These are phyloP conservation scores for Diaporthe citrichinensis DNA, from an alignment of 2,329 filamentous ascomycete species.

Conservation along the genomic window DNA sequence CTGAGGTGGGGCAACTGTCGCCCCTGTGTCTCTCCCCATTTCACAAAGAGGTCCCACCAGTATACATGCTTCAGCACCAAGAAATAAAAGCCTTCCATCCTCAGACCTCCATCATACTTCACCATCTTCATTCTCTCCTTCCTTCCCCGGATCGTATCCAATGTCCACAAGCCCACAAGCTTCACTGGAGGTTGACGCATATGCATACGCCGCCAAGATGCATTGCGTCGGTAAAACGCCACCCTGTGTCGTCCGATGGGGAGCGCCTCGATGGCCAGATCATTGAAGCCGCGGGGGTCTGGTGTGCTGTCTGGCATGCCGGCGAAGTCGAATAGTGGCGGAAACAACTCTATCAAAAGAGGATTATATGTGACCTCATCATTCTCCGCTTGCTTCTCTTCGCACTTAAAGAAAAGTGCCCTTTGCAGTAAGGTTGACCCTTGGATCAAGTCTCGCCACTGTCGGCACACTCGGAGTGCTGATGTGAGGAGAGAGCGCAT, in stretches of 20 bases:
- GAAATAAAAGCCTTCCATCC: slow-evolving; percentile 31
- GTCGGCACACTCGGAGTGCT: slow-evolving; percentile 27
- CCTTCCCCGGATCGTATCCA: not conserved
- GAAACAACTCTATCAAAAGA: slow-evolving; percentile 21
- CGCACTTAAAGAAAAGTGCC: slow-evolving; percentile 17
- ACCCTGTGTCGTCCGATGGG: slow-evolving; percentile 26
- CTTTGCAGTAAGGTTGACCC: not conserved
- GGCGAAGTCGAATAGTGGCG: slow-evolving; percentile 22
- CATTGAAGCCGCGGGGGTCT: slow-evolving; percentile 5
- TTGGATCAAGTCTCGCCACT: slow-evolving; percentile 36
- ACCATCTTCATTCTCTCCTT: slow-evolving; percentile 15
- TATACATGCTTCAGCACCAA: slow-evolving; percentile 17
- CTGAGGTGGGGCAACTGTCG: not conserved
- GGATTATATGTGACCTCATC: slow-evolving; percentile 11
- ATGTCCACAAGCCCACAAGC: slow-evolving; percentile 20
- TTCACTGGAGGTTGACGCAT: slow-evolving; percentile 26
- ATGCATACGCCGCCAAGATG: slow-evolving; percentile 29
- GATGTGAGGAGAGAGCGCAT: slow-evolving; percentile 33
- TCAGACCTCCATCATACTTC: slow-evolving; percentile 9
- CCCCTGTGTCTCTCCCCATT: slow-evolving; percentile 16
- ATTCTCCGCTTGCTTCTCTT: not conserved
- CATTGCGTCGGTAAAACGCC: slow-evolving; percentile 16
- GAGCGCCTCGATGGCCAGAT: slow-evolving; percentile 28
- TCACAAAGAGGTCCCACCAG: slow-evolving; percentile 31
- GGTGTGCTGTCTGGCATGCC: not conserved